Evolutionary conservation across 371 early-diverging fungal genomes (phyloP).

Genomic region (Cokeromyces recurvatus): DNA sequence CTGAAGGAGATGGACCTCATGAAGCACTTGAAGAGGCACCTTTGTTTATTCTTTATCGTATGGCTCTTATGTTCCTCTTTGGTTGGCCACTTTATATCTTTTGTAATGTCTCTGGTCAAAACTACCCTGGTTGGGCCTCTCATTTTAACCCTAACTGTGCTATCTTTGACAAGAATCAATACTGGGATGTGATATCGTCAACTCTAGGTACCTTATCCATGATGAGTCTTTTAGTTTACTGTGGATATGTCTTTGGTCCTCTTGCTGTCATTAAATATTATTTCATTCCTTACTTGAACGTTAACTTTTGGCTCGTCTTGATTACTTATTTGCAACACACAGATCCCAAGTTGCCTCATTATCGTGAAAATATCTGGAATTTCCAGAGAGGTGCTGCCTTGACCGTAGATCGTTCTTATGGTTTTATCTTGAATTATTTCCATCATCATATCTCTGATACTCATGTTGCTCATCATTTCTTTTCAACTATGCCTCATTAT

Average conservation of each 20-base stretch:
- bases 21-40: constrained; percentile 64
- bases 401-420: constrained; percentile 82
- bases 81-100: constrained; percentile 87
- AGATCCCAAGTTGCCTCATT: constrained; percentile 77
- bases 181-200: constrained; percentile 59
- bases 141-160: constrained; percentile 78
- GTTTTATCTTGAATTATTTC: constrained; percentile 72
- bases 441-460: constrained; percentile 82
- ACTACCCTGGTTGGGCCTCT: constrained; percentile 69
- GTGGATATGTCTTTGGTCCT: constrained; percentile 50
- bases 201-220: constrained; percentile 62
- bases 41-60: constrained; percentile 49
- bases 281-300: constrained; percentile 77
- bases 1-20: constrained; percentile 38
- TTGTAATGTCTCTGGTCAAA: constrained; percentile 69
- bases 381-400: constrained; percentile 82
- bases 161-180: constrained; percentile 71
- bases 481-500: constrained; percentile 90
- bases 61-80: constrained; percentile 61
- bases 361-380: constrained; percentile 73
- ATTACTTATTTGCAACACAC: constrained; percentile 91
- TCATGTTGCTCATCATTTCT: constrained; percentile 87
- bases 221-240: constrained; percentile 49
- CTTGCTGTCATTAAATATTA: constrained; percentile 71
- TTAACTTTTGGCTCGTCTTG: constrained; percentile 83